Percentiles rank a stretch among this genome's conserved stretches.
These are phyloP conservation scores for Diplodia sapinea DNA, from an alignment of 2,329 filamentous ascomycete genomes.

Conservation along the genomic window DNA sequence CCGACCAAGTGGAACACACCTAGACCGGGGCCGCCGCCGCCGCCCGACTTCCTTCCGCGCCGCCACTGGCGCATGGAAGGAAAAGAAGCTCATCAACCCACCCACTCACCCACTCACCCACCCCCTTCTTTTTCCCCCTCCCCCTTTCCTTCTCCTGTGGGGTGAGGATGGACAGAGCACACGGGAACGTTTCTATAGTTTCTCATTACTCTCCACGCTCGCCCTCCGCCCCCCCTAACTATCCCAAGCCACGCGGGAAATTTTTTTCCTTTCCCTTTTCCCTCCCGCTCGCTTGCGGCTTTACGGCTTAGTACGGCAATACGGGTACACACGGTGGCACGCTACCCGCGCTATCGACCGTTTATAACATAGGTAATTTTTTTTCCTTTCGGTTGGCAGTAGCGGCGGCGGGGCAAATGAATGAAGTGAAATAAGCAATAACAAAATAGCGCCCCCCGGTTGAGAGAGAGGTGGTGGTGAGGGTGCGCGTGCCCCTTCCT, in stretches of 20 bases:
- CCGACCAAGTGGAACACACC: not conserved
- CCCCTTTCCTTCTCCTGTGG: not conserved
- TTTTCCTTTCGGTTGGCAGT: too few relatives aligned
- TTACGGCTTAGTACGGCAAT: too few relatives aligned
- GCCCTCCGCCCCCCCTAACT: too few relatives aligned
- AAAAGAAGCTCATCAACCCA: not conserved
- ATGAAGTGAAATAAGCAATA: conserved; percentile 1
- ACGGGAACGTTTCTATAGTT: not conserved
- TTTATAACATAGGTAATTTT: too few relatives aligned
- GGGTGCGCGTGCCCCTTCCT: not conserved
- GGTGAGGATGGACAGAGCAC: not conserved
- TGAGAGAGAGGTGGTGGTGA: too few relatives aligned
- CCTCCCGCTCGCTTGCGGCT: too few relatives aligned
- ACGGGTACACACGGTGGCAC: too few relatives aligned
- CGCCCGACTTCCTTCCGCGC: not conserved
- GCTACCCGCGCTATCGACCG: too few relatives aligned
- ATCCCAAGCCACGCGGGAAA: too few relatives aligned
- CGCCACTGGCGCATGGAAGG: not conserved
- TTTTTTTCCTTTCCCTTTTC: too few relatives aligned
- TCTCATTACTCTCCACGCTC: too few relatives aligned
- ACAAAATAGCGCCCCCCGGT: not conserved
- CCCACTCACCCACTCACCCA: not conserved
- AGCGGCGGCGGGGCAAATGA: too few relatives aligned
- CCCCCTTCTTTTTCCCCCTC: not conserved
- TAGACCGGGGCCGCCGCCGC: not conserved